Percentiles rank a stretch among this genome's conserved stretches.
phyloP scores from a whole-genome alignment of 768 basidiomycete species.

The Suillus decipiens region DNA sequence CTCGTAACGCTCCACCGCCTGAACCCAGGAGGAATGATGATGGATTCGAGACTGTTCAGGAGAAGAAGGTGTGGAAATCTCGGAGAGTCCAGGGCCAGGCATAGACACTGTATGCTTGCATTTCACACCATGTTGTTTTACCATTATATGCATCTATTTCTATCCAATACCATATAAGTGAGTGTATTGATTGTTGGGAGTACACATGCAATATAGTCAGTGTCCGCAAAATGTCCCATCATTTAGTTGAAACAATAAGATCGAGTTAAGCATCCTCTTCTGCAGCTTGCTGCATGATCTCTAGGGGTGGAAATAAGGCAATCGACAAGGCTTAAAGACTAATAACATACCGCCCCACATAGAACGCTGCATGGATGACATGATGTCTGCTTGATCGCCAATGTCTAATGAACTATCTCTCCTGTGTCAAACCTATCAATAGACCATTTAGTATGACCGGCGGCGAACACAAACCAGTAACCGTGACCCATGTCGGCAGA shows the following conservation, averaged over 20 bases:
- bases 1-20: constrained; percentile 26
- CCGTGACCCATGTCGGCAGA: constrained; percentile 51
- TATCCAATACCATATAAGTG: constrained; percentile 19
- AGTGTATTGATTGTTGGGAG: constrained; percentile 18
- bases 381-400: constrained; percentile 37
- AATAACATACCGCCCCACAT: constrained; percentile 65
- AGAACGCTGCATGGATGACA: constrained; percentile 64
- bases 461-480: constrained; percentile 46
- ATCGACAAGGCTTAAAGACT: not conserved
- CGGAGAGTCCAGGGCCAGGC: constrained; percentile 19
- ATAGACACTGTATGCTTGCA: not conserved
- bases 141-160: constrained; percentile 14
- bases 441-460: constrained; percentile 3
- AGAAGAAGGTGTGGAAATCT: constrained; percentile 28
- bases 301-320: constrained; percentile 16
- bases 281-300: constrained; percentile 49
- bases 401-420: constrained; percentile 18
- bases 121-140: constrained; percentile 10
- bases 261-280: constrained; percentile 38
- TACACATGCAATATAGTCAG: constrained; percentile 17
- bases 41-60: constrained; percentile 66
- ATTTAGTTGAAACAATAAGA: constrained; percentile 10
- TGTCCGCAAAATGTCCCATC: constrained; percentile 15
- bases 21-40: constrained; percentile 59
- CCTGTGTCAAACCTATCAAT: constrained; percentile 8